These are phyloP conservation scores for Wickerhamomyces sp. DNA, from an alignment of 1,139 yeast species.

Conservation along the genomic window DNA sequence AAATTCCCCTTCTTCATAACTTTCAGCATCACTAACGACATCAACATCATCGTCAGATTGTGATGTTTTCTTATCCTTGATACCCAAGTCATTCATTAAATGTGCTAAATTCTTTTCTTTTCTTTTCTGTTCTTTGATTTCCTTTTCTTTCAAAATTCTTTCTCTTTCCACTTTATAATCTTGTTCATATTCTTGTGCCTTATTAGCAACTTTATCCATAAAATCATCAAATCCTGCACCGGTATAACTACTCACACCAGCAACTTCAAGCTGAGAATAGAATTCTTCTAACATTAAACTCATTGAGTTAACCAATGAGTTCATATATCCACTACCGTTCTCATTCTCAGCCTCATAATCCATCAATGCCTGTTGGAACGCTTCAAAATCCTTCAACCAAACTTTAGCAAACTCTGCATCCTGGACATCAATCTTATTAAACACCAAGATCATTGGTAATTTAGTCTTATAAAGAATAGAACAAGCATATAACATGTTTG, in stretches of 20 bases:
- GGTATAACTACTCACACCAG: constrained; percentile 85
- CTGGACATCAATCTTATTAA: constrained; percentile 89
- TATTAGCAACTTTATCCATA: constrained; percentile 72
- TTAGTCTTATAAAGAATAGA: constrained; percentile 94
- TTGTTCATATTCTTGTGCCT: constrained; percentile 82
- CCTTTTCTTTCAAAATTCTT: constrained; percentile 69
- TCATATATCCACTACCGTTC: constrained; percentile 88
- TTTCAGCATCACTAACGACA: constrained; percentile 66
- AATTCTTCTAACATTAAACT: constrained; percentile 95
- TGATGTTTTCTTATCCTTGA: constrained; percentile 36
- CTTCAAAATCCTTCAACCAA: constrained; percentile 97
- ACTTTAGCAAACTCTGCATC: constrained; percentile 85
- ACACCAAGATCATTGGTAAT: constrained; percentile 94
- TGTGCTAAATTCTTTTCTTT: constrained; percentile 68
- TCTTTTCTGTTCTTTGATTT: constrained; percentile 65
- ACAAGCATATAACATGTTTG: constrained; percentile 97
- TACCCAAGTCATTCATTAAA: constrained; percentile 80
- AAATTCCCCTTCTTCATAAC: constrained; percentile 49
- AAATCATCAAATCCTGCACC: constrained; percentile 95
- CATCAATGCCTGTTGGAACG: constrained; percentile 75
- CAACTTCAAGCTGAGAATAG: constrained; percentile 88
- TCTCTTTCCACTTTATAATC: constrained; percentile 87
- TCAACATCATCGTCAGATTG: constrained; percentile 42
- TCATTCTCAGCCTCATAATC: constrained; percentile 62
- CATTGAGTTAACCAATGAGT: constrained; percentile 90